These are phyloP conservation scores for Pythium periplocum DNA, from an alignment of 352 stramenopile genomes.

Conservation along the genomic window DNA sequence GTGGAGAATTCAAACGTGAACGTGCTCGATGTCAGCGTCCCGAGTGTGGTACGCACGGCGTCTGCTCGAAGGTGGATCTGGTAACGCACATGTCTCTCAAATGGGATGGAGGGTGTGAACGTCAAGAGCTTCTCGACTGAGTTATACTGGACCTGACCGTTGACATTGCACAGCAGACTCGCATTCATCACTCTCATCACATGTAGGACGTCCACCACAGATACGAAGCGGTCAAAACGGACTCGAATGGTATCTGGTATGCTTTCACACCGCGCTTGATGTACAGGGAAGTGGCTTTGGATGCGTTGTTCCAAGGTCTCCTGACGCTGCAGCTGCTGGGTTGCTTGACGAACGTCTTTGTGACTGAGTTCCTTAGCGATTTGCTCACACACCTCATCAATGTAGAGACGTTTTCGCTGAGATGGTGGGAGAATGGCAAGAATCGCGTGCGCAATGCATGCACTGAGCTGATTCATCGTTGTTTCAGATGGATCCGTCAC, in stretches of 20 bases:
- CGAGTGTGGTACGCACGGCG: constrained; percentile 22
- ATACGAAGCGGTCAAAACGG: constrained; percentile 20
- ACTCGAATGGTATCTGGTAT: constrained; percentile 11
- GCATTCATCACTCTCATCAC: constrained; percentile 29
- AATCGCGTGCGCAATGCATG: too few species aligned
- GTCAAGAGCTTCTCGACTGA: constrained; percentile 8
- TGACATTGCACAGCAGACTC: constrained; percentile 14
- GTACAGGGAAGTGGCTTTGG: constrained; percentile 4
- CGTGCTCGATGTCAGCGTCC: constrained; percentile 1
- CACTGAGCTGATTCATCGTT: too few species aligned
- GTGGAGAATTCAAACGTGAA: constrained; percentile 21
- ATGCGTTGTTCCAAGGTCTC: constrained; percentile 15
- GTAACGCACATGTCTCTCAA: constrained; percentile 29
- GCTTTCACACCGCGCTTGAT: constrained; percentile 13
- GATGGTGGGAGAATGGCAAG: too few species aligned
- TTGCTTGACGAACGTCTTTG: too few species aligned
- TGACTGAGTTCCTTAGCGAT: too few species aligned
- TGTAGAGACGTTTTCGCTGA: too few species aligned
- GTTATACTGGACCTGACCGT: constrained; percentile 18
- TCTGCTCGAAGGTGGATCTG: constrained; percentile 24
- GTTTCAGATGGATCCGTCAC: constrained; percentile 2
- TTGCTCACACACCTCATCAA: too few species aligned
- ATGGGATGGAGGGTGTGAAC: constrained; percentile 29
- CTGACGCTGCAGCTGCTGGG: background rate
- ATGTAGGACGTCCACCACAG: constrained; percentile 22